A percentile compares a stretch with the other conserved stretches of the same genome.
These are phyloP conservation scores for Boletus sp. DNA, from an alignment of 768 basidiomycete species.

Conservation along the genomic window DNA sequence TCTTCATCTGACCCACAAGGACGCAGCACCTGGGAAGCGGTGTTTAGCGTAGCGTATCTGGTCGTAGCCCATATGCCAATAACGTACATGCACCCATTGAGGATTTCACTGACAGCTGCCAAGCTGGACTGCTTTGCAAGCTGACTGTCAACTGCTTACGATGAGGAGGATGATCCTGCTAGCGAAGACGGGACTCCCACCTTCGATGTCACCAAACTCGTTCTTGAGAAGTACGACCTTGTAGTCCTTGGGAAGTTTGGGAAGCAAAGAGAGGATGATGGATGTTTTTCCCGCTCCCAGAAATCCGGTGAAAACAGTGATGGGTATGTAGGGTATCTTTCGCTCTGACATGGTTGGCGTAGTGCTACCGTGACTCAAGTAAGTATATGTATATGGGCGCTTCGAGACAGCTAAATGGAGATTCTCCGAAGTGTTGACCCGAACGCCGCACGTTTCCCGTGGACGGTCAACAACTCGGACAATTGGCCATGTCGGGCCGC, in stretches of 20 bases:
- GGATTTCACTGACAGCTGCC: slow-evolving; percentile 86
- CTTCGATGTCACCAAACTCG: slow-evolving; percentile 94
- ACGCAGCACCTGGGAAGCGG: slow-evolving; percentile 73
- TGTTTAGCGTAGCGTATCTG: not conserved
- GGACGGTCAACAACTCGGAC: no score
- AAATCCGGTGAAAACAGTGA: slow-evolving; percentile 96
- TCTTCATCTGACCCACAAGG: slow-evolving; percentile 93
- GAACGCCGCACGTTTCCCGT: not conserved
- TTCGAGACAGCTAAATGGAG: not conserved
- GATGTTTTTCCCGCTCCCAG: slow-evolving; percentile 81
- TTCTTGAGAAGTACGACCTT: slow-evolving; percentile 92
- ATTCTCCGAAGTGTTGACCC: not conserved
- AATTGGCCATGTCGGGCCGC: slow-evolving; percentile 18
- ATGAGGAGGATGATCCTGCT: not conserved
- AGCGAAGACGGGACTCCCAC: slow-evolving; percentile 34
- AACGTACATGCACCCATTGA: slow-evolving; percentile 93
- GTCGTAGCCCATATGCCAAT: slow-evolving; percentile 1
- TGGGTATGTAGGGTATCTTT: slow-evolving; percentile 52
- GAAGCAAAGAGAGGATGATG: slow-evolving; percentile 79
- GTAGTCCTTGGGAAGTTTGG: slow-evolving; percentile 81
- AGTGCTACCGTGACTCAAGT: no score
- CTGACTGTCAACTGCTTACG: slow-evolving; percentile 78
- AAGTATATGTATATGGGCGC: no score
- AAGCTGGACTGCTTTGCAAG: slow-evolving; percentile 83
- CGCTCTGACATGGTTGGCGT: slow-evolving; percentile 9